These are phyloP conservation scores for Dendrobium chrysotoxum DNA, from an alignment of 106 monocot species.

Conservation along the genomic window DNA sequence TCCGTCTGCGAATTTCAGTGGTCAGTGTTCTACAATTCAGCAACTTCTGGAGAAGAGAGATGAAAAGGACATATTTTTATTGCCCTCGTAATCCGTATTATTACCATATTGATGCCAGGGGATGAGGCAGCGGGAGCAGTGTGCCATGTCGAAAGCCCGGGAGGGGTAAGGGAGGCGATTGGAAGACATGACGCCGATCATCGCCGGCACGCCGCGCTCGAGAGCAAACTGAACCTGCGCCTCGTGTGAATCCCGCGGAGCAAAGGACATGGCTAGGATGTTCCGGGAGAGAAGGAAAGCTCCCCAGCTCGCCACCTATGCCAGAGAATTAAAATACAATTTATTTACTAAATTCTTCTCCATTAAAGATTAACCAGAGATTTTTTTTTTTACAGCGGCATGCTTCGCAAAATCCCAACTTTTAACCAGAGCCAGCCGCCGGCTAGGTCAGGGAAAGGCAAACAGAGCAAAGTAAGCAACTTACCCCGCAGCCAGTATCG, in stretches of 20 bases:
- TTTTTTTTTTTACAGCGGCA: no score
- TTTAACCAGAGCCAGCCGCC: no score
- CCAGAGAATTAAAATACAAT: no score
- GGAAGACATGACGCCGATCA: conserved; percentile 71
- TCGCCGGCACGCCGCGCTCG: conserved; percentile 73
- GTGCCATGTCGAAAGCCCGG: conserved; percentile 80
- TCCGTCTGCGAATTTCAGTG: conserved; percentile 28
- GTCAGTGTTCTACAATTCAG: no score
- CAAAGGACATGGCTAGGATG: conserved; percentile 57
- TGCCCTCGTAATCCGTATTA: no score
- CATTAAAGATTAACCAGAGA: no score
- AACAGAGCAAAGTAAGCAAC: not conserved
- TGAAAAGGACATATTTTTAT: no score
- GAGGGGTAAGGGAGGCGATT: conserved; percentile 71
- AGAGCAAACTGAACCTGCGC: conserved; percentile 75
- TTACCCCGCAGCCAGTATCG: conserved; percentile 87
- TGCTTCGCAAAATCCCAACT: no score
- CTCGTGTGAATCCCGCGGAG: conserved; percentile 61
- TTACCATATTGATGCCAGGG: conserved; percentile 67
- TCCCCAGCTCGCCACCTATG: conserved; percentile 70
- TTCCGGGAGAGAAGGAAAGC: conserved; percentile 55
- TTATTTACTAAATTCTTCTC: no score
- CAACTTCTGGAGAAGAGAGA: no score
- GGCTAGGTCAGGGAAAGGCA: no score
- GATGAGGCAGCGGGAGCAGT: conserved; percentile 88